Evolutionary conservation across 371 early-diverging fungal species (phyloP), one percentile per base, ranked within the genome.

Genomic region (Synchytrium microbalum): DNA sequence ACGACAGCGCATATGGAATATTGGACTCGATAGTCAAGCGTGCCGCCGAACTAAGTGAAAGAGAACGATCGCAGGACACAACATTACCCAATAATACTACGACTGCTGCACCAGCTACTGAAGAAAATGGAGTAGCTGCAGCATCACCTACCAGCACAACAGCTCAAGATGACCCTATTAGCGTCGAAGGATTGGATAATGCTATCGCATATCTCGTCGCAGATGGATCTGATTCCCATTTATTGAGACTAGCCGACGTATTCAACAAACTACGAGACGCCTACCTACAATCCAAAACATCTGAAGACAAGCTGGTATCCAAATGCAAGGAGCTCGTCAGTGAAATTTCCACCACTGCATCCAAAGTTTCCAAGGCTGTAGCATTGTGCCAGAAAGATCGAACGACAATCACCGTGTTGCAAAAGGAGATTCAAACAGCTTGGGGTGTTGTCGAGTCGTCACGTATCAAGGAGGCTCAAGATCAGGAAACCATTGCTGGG

Each of bases 241-340:
- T 56, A 19, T 19, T 56, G 19, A 5, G 29, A 56, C 57, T 28
- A 31, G 32, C 27, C 10, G 57, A 56, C 16, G 57, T 28, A 19
- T 56, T 28, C 32, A 31, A 56, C 32, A 5, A 19, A 19, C 27
- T 56, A 16, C 5, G 19, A 28, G 19, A 5, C 16, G 29, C 32
- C 57, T 56, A 28, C 32, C 10, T 56, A 31, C 19, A 5, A 19
- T 28, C 29, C 5, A 56, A 31, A 19, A 5, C 5, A 19, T 28
- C 27, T 5, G 57, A 56, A 56, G 32, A 5, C 10, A 56, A 56
- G 32, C 32, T 56, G 57, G 57, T 56, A 16, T 28, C 27, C 27
- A 56, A 31, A 19, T 56, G 57, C 57, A 56, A 56, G 32, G 57
- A 56, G 32, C 46, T 38, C 5, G 46, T 38, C 46, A 19, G 10